phyloP scores from a whole-genome alignment of 257 asterid genomes.

The Fraxinus americana region DNA sequence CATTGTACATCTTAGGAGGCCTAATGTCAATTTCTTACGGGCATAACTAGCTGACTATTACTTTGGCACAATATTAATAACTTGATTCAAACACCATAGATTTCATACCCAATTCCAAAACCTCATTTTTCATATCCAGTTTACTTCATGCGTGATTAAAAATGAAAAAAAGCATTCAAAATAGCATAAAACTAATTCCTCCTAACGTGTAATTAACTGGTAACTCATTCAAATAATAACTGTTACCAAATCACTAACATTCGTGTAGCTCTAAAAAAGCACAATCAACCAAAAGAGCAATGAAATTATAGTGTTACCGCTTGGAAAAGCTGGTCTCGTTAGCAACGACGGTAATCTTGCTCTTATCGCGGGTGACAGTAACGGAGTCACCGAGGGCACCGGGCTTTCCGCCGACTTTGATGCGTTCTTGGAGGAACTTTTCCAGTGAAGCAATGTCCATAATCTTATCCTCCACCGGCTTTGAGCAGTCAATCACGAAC shows the following conservation, averaged over 20 bases:
- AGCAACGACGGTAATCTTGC: constrained; percentile 44
- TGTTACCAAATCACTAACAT: neutral
- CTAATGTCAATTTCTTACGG: neutral
- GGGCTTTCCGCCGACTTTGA: constrained; percentile 56
- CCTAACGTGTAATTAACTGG: neutral
- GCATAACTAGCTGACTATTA: neutral
- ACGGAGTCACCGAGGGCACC: constrained; percentile 55
- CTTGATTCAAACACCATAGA: neutral
- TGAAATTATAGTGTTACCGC: constrained; percentile 25
- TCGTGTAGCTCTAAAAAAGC: neutral
- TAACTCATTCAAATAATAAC: neutral
- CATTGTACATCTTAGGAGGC: neutral
- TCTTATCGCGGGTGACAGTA: constrained; percentile 45
- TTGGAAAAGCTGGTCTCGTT: constrained; percentile 46
- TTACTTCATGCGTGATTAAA: too few relatives aligned
- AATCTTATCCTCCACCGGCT: constrained; percentile 56
- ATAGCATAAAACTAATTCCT: neutral
- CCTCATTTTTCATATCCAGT: neutral
- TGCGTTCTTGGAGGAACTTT: constrained; percentile 54
- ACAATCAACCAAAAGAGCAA: neutral
- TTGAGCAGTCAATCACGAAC: constrained; percentile 48
- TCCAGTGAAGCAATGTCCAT: constrained; percentile 54
- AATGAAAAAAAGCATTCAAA: neutral
- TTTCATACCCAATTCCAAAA: neutral
- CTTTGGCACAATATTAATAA: neutral